Conservation (phyloP, 177 flowering plant species). For the Tripterygium wilfordii region DNA sequence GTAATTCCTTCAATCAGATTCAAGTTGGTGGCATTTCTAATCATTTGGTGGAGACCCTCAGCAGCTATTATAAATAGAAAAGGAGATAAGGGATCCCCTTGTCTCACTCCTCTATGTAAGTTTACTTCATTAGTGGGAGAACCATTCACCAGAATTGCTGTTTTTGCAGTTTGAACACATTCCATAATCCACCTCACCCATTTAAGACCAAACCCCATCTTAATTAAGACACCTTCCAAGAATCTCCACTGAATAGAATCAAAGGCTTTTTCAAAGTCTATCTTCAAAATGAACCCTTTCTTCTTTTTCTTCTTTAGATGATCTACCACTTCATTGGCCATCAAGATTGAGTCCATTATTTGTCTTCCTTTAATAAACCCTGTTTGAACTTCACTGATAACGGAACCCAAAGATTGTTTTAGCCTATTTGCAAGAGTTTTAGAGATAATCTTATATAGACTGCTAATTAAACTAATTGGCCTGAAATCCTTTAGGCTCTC, state of each 20-base stretch:
- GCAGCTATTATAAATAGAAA: not conserved
- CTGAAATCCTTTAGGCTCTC: too few species aligned
- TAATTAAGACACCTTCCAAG: not conserved
- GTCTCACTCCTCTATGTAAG: not conserved
- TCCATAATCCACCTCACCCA: not conserved
- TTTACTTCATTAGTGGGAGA: not conserved
- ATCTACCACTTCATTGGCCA: not conserved
- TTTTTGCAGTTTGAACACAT: not conserved
- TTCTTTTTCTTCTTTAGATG: not conserved
- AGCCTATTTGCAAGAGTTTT: too few species aligned
- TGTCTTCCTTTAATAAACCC: not conserved
- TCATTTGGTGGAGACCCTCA: not conserved
- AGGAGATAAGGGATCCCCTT: not conserved
- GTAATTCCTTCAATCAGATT: not conserved
- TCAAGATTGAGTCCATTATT: not conserved
- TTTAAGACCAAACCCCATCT: not conserved
- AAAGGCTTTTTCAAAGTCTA: not conserved
- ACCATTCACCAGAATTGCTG: not conserved
- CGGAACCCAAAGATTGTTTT: too few species aligned
- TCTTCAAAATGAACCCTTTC: too few species aligned
- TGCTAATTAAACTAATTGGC: too few species aligned
- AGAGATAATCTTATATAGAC: too few species aligned
- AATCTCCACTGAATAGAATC: not conserved
- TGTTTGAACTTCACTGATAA: too few species aligned
- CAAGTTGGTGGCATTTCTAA: not conserved